Conservation (phyloP, 1,284 basidiomycete genomes). For the Cryptococcus sp. region DNA sequence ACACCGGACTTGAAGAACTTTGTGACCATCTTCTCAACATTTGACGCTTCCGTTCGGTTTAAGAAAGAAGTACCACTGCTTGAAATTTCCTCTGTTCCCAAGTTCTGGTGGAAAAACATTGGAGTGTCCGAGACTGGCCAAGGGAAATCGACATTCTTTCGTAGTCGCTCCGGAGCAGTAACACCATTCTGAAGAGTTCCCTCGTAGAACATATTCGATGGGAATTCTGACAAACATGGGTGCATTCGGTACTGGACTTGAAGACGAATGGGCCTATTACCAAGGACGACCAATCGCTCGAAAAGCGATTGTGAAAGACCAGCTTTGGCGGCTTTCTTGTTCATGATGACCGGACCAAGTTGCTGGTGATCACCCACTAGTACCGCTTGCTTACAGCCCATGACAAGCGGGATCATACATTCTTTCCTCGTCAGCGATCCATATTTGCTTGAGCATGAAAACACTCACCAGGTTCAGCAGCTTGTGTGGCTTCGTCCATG, state of each 20-base stretch:
- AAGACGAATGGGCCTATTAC: conserved; percentile 93
- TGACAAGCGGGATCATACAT: conserved; percentile 97
- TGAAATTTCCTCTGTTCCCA: conserved; percentile 98
- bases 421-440: conserved; percentile 53
- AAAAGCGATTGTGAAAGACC: conserved; percentile 97
- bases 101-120: conserved; percentile 99
- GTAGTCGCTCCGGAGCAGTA: conserved; percentile 91
- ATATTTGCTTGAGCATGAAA: background rate
- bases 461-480: conserved; percentile 84
- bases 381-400: conserved; percentile 98
- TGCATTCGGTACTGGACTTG: conserved; percentile 99
- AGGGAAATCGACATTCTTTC: conserved; percentile 98
- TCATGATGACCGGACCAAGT: conserved; percentile 99
- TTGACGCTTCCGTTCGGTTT: conserved; percentile 96
- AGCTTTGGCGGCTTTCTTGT: conserved; percentile 98
- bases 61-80: conserved; percentile 97
- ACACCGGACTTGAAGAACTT: conserved; percentile 99
- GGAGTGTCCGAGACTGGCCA: conserved; percentile 98
- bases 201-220: conserved; percentile 99
- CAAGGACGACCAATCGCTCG: conserved; percentile 90
- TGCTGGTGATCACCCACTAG: conserved; percentile 98
- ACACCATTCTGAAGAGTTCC: conserved; percentile 98
- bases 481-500: conserved; percentile 98
- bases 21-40: conserved; percentile 99
- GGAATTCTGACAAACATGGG: conserved; percentile 97